phyloP scores from a whole-genome alignment of 75 land plant genomes.

The Ceratopteris richardii region DNA sequence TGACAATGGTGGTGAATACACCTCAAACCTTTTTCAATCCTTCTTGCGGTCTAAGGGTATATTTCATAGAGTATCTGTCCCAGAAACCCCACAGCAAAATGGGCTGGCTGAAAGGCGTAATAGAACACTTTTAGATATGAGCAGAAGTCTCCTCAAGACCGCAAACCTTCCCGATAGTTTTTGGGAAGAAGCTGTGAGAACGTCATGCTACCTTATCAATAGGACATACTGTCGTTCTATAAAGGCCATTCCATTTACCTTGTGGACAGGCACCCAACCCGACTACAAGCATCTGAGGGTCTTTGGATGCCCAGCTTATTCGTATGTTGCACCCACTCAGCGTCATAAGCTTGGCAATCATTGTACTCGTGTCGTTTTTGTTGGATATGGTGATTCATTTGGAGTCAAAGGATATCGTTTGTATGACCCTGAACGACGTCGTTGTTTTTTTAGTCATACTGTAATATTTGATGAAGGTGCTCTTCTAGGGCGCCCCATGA shows the following conservation, averaged over 20 bases:
- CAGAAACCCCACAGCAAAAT: too few species aligned
- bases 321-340: not conserved
- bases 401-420: too few species aligned
- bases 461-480: too few species aligned
- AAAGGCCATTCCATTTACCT: not conserved
- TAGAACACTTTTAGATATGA: too few species aligned
- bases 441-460: too few species aligned
- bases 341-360: not conserved
- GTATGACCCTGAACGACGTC: too few species aligned
- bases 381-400: too few species aligned
- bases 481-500: not conserved
- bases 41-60: too few species aligned
- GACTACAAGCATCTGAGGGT: not conserved
- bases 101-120: conserved; percentile 32
- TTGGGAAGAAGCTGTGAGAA: conserved; percentile 19
- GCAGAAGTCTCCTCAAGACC: conserved; percentile 11
- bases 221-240: not conserved
- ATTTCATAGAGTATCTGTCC: too few species aligned
- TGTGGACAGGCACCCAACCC: not conserved
- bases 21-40: too few species aligned
- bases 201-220: conserved; percentile 6
- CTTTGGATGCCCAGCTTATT: not conserved
- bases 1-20: too few species aligned
- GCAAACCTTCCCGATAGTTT: conserved; percentile 10
- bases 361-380: not conserved